Percentiles rank a stretch among this genome's conserved stretches.
phyloP scores from a whole-genome alignment of 495 filamentous ascomycete genomes.

The Xylaria longipes region DNA sequence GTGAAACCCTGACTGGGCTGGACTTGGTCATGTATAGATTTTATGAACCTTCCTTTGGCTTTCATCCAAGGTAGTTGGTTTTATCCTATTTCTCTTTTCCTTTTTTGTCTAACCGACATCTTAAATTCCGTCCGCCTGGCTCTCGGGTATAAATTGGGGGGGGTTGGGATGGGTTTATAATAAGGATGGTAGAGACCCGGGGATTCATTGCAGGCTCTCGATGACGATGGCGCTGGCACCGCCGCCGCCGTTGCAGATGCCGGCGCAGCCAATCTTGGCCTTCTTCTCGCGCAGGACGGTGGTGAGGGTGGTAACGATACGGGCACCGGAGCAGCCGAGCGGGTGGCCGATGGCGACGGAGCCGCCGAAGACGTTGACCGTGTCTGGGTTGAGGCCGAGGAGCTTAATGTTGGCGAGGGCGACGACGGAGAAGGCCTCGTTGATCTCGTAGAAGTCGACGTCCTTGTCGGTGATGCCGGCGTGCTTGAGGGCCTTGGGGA shows the following conservation, averaged over 20 bases:
- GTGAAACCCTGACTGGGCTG: not conserved
- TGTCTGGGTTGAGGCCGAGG: constrained; percentile 75
- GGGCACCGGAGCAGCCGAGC: constrained; percentile 88
- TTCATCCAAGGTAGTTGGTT: not conserved
- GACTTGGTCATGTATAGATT: not conserved
- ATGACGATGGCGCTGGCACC: constrained; percentile 91
- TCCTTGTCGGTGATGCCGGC: constrained; percentile 75
- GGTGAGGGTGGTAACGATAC: constrained; percentile 89
- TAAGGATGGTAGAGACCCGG: constrained; percentile 14
- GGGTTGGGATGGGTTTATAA: constrained; percentile 3
- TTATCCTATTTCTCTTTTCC: not conserved
- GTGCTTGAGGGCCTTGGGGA: constrained; percentile 95
- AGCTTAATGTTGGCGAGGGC: constrained; percentile 95
- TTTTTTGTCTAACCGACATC: constrained; percentile 17
- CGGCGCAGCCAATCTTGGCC: constrained; percentile 90
- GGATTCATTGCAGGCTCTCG: constrained; percentile 65
- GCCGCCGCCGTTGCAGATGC: constrained; percentile 98
- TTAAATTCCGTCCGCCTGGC: not conserved
- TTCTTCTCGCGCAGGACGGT: constrained; percentile 88
- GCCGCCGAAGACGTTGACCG: constrained; percentile 95
- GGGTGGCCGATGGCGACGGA: constrained; percentile 96
- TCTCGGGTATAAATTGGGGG: constrained; percentile 13
- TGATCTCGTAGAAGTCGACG: constrained; percentile 96
- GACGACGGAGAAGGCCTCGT: constrained; percentile 97
- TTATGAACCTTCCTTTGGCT: not conserved